Conservation (phyloP, 768 basidiomycete species). For the Mycena capillaripes region DNA sequence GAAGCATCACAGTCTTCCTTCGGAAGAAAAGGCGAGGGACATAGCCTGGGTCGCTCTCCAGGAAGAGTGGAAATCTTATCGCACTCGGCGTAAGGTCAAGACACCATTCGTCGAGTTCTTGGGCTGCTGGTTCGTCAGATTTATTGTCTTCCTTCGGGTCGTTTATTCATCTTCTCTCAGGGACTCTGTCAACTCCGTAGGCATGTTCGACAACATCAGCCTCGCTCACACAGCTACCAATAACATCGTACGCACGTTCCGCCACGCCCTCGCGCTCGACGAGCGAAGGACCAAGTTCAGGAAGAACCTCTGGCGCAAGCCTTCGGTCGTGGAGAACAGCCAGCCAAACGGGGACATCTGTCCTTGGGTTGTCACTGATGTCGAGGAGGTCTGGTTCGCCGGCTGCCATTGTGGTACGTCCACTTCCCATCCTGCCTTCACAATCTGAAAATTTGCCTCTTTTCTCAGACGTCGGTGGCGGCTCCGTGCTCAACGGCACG, state of each 20-base stretch:
- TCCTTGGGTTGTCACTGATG: conserved; percentile 23
- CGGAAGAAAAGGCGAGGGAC: neutral
- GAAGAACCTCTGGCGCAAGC: conserved; percentile 21
- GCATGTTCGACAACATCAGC: conserved; percentile 3
- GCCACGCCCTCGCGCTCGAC: conserved; percentile 27
- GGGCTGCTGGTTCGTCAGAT: conserved; percentile 21
- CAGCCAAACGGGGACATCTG: neutral
- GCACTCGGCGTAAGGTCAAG: conserved; percentile 7
- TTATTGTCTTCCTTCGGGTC: neutral
- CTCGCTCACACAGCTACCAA: conserved; percentile 24
- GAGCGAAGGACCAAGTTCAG: conserved; percentile 23
- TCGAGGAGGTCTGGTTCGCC: conserved; percentile 28
- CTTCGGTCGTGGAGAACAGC: neutral
- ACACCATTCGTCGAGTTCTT: conserved; percentile 22
- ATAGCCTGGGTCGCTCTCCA: neutral
- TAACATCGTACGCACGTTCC: conserved; percentile 19
- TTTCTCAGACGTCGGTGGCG: conserved; percentile 20
- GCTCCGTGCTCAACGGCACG: conserved; percentile 22
- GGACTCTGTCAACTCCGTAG: conserved; percentile 31
- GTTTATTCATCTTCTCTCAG: conserved; percentile 15
- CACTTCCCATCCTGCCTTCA: conserved; percentile 12
- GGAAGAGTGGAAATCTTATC: conserved; percentile 2
- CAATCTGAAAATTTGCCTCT: neutral
- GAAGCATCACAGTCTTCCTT: neutral
- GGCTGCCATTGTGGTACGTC: conserved; percentile 28